phyloP scores from a whole-genome alignment of 1,139 yeast genomes.

The Blastobotrys proliferans region DNA sequence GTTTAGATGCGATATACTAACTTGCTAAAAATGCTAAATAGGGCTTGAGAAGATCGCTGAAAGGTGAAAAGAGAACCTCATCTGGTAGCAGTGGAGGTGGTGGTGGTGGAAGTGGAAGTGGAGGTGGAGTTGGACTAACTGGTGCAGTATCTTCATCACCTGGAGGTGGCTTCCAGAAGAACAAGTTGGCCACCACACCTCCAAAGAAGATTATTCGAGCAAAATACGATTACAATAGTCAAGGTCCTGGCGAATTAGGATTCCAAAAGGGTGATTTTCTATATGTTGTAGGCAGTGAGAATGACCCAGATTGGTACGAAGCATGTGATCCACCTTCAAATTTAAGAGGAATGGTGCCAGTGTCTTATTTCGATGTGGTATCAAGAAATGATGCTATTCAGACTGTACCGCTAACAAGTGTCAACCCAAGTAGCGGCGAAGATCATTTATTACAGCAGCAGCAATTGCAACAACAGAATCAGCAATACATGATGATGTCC shows the following conservation, averaged over 20 bases:
- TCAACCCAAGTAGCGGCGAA: conserved; percentile 10
- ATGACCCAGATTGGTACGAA: conserved; percentile 73
- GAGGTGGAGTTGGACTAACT: neutral
- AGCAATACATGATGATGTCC: conserved; percentile 1
- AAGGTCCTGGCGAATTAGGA: conserved; percentile 75
- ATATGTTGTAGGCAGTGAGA: conserved; percentile 65
- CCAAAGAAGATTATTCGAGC: conserved; percentile 88
- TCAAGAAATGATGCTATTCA: conserved; percentile 48
- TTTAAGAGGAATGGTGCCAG: conserved; percentile 82
- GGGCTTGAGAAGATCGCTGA: conserved; percentile 36
- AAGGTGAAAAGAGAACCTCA: conserved; percentile 34
- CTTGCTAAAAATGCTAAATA: conserved; percentile 12
- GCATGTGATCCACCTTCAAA: conserved; percentile 84
- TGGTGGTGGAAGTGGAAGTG: neutral
- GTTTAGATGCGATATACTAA: neutral
- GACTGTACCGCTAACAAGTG: conserved; percentile 29
- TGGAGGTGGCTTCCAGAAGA: conserved; percentile 1
- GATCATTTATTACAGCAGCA: conserved; percentile 11
- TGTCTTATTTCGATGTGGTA: conserved; percentile 74
- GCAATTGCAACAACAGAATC: conserved; percentile 10
- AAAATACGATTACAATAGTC: conserved; percentile 69
- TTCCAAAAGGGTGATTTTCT: conserved; percentile 84
- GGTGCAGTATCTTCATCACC: conserved; percentile 1
- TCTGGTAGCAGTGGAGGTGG: conserved; percentile 17
- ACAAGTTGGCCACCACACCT: conserved; percentile 32